Base-by-base conservation (phyloP, 768 basidiomycete genomes). In the Tephrocybe rancida region DNA sequence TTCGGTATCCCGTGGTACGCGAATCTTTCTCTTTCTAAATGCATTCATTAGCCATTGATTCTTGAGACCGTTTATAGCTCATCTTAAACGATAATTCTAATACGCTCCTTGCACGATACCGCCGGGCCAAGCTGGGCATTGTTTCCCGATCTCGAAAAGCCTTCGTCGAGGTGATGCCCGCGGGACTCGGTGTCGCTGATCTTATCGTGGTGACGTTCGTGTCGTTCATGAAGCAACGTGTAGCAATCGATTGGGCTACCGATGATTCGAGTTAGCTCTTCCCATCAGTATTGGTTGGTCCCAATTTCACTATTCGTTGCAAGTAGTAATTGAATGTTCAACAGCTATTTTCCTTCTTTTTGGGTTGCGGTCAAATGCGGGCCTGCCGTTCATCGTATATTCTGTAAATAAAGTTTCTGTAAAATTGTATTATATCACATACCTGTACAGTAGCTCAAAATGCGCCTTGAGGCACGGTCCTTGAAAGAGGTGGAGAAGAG, bases 1-100 rank as follows among this genome's bases (percentile, higher is more conserved):
- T 73, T 16, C 68, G 66, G 18, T 71, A 60, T 14, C 76, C 72
- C 14, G 68, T 71, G 19, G 75, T 75, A 60, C 52, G 67, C 55
- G 5, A 30, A 30, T 30, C 29, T n/a, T n/a, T n/a, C n/a, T n/a
- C n/a, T 11, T 50, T 32, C 44, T 24, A 18, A 11, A 18, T 27
- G 25, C n/a, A n/a, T 24, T 22, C 11, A 5, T 30, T 70, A 73
- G 48, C 58, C 76, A 45, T 67, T 70, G 53, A 56, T 73, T 16
- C 68, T 67, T 18, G 70, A 59, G 11, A 75, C 71, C 13, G 68
- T 24, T 24, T 42, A 26, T 47, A 76, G 74, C 59, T 76, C 8
- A 54, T 70, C 3, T 50, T 71, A 21, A 62, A 71, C 24, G 68
- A 68, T 35, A 48, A 64, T 41, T 61, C 65, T 9, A 57, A 56